Evolutionary conservation across 768 basidiomycete species (phyloP).

Genomic region (Trametes villosa): DNA sequence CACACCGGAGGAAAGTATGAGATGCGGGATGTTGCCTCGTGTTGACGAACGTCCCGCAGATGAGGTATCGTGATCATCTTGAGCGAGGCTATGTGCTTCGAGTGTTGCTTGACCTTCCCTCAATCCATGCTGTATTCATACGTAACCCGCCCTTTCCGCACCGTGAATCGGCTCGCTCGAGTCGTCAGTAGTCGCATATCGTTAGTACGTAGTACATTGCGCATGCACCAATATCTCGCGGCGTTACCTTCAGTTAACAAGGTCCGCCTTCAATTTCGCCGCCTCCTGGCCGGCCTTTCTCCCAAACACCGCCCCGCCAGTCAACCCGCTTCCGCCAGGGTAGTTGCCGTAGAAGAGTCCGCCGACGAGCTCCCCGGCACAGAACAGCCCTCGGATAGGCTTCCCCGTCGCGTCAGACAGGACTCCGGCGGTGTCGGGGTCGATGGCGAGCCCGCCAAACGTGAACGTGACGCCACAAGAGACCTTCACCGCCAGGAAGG

Average conservation of each 20-base stretch:
- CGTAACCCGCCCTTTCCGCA: too few relatives aligned
- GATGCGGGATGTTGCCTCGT: neutral
- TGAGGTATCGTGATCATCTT: too few relatives aligned
- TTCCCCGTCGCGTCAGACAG: slow-evolving; percentile 45
- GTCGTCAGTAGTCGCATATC: too few relatives aligned
- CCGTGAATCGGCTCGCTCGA: too few relatives aligned
- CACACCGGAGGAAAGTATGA: neutral
- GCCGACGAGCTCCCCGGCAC: slow-evolving; percentile 72
- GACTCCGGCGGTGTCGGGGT: slow-evolving; percentile 57
- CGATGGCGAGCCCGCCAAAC: slow-evolving; percentile 68
- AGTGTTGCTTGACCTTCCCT: too few relatives aligned
- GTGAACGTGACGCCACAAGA: slow-evolving; percentile 75
- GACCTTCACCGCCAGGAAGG: slow-evolving; percentile 70
- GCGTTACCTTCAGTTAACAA: too few relatives aligned
- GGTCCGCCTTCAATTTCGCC: slow-evolving; percentile 39
- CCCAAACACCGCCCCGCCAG: slow-evolving; percentile 68
- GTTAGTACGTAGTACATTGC: too few relatives aligned
- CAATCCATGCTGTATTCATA: too few relatives aligned
- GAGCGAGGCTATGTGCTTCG: too few relatives aligned
- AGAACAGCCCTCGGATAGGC: slow-evolving; percentile 59
- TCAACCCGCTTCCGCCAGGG: slow-evolving; percentile 71
- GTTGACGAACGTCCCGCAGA: too few relatives aligned
- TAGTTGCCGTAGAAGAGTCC: slow-evolving; percentile 68
- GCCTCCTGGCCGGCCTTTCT: slow-evolving; percentile 56
- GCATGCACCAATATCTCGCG: too few relatives aligned